Conservation (phyloP, 2,329 filamentous ascomycete species). For the Beauveria sp. region DNA sequence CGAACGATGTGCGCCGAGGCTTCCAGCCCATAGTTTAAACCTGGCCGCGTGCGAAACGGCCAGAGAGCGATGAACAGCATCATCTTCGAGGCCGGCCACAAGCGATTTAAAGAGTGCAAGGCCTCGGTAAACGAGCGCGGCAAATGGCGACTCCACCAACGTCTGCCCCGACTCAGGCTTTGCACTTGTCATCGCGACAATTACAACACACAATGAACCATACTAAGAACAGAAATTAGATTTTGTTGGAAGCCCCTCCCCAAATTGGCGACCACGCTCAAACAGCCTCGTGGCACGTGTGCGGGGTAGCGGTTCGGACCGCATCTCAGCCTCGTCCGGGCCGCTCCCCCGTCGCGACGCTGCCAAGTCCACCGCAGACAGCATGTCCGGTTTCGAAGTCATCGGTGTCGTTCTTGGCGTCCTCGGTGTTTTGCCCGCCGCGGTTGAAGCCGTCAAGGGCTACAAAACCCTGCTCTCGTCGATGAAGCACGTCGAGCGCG, state of each 20-base stretch:
- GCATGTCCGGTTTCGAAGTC: slow-evolving; percentile 10
- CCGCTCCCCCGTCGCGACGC: too few species aligned
- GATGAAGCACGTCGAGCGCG: not conserved
- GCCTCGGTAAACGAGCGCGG: not conserved
- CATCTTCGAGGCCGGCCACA: not conserved
- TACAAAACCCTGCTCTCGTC: slow-evolving; percentile 1
- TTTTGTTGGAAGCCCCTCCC: too few species aligned
- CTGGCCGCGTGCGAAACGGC: slow-evolving; percentile 1
- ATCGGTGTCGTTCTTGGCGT: not conserved
- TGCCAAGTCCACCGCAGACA: too few species aligned
- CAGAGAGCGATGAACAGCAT: not conserved
- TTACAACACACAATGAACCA: not conserved
- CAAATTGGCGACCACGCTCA: not conserved
- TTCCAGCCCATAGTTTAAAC: slow-evolving; percentile 17
- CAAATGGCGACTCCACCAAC: not conserved
- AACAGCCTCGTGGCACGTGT: not conserved
- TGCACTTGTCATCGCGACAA: not conserved
- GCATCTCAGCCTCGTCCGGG: not conserved
- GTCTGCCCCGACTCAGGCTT: not conserved
- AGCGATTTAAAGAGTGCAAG: not conserved
- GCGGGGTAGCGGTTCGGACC: not conserved
- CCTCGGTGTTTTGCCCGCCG: slow-evolving; percentile 5
- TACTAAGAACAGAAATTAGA: too few species aligned
- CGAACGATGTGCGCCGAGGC: slow-evolving; percentile 15
- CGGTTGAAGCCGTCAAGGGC: slow-evolving; percentile 4